Evolutionary conservation across 768 basidiomycete genomes (phyloP).

Genomic region (Kwoniella shandongensis): DNA sequence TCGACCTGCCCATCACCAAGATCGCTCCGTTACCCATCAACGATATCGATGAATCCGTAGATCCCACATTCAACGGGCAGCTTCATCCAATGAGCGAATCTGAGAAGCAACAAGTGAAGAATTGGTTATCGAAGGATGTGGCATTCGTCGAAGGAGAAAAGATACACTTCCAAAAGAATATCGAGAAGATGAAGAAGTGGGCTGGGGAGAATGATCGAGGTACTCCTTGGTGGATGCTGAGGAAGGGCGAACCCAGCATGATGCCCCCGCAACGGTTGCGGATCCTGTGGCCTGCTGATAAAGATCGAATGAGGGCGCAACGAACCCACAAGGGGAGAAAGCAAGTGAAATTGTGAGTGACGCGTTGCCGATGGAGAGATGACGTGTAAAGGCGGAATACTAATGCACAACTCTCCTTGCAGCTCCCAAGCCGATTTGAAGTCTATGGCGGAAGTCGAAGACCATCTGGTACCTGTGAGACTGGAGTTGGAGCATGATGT

Average conservation of each 20-base stretch:
- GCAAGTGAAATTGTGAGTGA: conserved; percentile 70
- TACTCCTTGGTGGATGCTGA: conserved; percentile 55
- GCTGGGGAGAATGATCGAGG: conserved; percentile 69
- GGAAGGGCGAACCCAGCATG: conserved; percentile 54
- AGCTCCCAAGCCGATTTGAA: conserved; percentile 50
- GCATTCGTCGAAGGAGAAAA: conserved; percentile 53
- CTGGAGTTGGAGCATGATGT: conserved; percentile 94
- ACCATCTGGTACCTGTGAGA: conserved; percentile 89
- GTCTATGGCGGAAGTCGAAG: conserved; percentile 55
- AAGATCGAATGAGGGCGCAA: conserved; percentile 56
- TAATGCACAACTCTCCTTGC: too few species aligned
- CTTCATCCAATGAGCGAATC: conserved; percentile 58
- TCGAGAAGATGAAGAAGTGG: conserved; percentile 57
- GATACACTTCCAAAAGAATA: conserved; percentile 58
- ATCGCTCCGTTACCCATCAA: conserved; percentile 65
- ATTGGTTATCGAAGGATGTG: conserved; percentile 67
- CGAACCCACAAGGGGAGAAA: conserved; percentile 58
- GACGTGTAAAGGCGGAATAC: not conserved
- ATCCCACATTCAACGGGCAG: conserved; percentile 56
- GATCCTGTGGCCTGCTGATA: conserved; percentile 60
- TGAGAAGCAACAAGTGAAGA: conserved; percentile 62
- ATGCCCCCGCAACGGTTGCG: conserved; percentile 56
- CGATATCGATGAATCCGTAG: conserved; percentile 56
- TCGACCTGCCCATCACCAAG: conserved; percentile 63
- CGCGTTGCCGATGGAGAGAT: conserved; percentile 2